A percentile compares a stretch with the other conserved stretches of the same genome.
phyloP scores from a whole-genome alignment of 495 filamentous ascomycete genomes.

The Neurospora sp. region DNA sequence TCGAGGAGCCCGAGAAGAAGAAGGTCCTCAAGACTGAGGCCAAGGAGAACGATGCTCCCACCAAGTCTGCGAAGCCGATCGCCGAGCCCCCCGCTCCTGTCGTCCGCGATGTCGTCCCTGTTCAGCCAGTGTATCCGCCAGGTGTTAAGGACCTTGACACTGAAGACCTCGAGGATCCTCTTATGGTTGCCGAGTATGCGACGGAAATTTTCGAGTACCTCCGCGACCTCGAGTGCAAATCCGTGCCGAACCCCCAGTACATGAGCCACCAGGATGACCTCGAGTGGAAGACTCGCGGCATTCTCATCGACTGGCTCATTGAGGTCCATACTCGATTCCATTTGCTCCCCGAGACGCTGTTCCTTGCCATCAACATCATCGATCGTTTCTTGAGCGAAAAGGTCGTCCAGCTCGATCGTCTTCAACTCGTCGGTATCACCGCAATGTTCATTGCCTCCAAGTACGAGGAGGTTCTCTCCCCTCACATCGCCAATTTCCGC shows the following conservation, averaged over 20 bases:
- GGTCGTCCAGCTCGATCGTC: conserved; percentile 85
- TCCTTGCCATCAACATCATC: conserved; percentile 95
- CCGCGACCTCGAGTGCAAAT: conserved; percentile 70
- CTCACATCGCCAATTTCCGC: conserved; percentile 92
- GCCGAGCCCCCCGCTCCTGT: conserved; percentile 15
- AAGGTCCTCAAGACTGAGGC: conserved; percentile 19
- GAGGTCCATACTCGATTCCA: conserved; percentile 97
- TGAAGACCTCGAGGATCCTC: conserved; percentile 83
- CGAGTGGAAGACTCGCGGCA: conserved; percentile 97
- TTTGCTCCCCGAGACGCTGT: conserved; percentile 93
- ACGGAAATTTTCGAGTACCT: conserved; percentile 97
- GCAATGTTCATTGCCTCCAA: conserved; percentile 99
- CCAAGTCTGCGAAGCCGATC: conserved; percentile 18
- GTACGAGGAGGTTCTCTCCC: conserved; percentile 95
- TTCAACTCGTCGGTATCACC: conserved; percentile 93
- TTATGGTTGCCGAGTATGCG: conserved; percentile 97
- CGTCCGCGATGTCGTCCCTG: background rate
- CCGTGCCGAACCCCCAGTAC: conserved; percentile 83
- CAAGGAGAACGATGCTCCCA: conserved; percentile 32
- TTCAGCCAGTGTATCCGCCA: conserved; percentile 33
- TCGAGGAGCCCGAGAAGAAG: conserved; percentile 22
- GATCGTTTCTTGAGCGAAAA: conserved; percentile 93
- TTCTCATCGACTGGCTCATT: conserved; percentile 95
- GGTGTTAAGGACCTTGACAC: conserved; percentile 61
- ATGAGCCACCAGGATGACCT: conserved; percentile 89